These are phyloP conservation scores for Lactarius quietus DNA, from an alignment of 768 basidiomycete genomes.

Conservation along the genomic window DNA sequence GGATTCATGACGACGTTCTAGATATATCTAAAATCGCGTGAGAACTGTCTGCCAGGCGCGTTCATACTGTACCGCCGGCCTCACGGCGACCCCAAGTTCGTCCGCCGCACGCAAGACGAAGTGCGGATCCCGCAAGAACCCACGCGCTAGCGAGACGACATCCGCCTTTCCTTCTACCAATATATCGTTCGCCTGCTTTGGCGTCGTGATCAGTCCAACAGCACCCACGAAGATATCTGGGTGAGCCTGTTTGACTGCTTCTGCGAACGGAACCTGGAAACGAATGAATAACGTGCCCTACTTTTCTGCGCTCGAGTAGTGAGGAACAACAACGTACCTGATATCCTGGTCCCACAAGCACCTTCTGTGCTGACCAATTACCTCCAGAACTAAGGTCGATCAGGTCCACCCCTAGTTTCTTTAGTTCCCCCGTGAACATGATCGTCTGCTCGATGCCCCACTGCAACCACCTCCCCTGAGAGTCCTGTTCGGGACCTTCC, in stretches of 20 bases:
- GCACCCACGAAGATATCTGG: conserved; percentile 54
- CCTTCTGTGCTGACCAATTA: conserved; percentile 50
- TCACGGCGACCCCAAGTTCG: conserved; percentile 59
- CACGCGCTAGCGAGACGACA: conserved; percentile 63
- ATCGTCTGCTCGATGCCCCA: conserved; percentile 82
- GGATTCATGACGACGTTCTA: neutral
- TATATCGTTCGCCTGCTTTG: conserved; percentile 55
- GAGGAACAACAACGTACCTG: conserved; percentile 43
- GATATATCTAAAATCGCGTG: conserved; percentile 17
- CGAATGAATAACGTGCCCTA: neutral
- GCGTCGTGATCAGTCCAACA: conserved; percentile 71
- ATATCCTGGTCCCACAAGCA: conserved; percentile 53
- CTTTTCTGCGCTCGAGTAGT: neutral
- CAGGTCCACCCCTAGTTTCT: conserved; percentile 67
- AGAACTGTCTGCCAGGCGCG: conserved; percentile 48
- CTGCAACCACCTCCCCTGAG: conserved; percentile 52
- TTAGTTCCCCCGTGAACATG: conserved; percentile 50
- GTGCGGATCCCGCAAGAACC: conserved; percentile 62
- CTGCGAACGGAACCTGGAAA: conserved; percentile 64
- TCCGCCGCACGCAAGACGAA: conserved; percentile 61
- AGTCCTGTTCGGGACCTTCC: conserved; percentile 49
- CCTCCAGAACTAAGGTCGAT: conserved; percentile 55
- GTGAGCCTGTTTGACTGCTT: conserved; percentile 56
- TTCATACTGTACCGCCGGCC: conserved; percentile 71
- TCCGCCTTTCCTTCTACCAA: conserved; percentile 66